Evolutionary conservation across 2,329 filamentous ascomycete species (phyloP).

Genomic region (Arthrobotrys entomopaga): DNA sequence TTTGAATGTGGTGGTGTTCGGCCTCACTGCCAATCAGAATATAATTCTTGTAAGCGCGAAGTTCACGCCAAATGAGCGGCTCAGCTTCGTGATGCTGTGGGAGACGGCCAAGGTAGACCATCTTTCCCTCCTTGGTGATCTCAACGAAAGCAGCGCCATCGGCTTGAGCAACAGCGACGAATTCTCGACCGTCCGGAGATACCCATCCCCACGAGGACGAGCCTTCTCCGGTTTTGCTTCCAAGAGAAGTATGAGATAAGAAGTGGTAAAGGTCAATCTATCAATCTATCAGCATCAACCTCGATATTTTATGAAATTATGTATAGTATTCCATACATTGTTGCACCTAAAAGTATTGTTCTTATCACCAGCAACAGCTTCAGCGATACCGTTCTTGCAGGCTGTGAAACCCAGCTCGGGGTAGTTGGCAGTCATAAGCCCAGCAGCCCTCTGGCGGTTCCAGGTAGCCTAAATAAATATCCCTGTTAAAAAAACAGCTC

Average conservation of each 20-base stretch:
- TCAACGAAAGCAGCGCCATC: conserved; percentile 59
- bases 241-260: conserved; percentile 62
- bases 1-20: conserved; percentile 69
- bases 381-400: conserved; percentile 35
- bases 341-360: conserved; percentile 44
- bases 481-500: conserved; percentile 52
- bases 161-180: conserved; percentile 57
- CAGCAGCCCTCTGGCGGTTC: conserved; percentile 28
- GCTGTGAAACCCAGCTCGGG: conserved; percentile 42
- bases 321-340: conserved; percentile 29
- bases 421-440: conserved; percentile 37
- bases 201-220: conserved; percentile 60
- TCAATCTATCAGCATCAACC: background rate
- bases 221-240: conserved; percentile 61
- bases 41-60: conserved; percentile 62
- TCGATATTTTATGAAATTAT: background rate
- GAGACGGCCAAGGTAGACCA: conserved; percentile 58
- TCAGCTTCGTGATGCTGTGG: conserved; percentile 56
- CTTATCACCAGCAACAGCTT: conserved; percentile 35
- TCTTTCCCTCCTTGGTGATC: conserved; percentile 56
- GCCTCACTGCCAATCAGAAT: conserved; percentile 65
- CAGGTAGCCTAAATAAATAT: conserved; percentile 30
- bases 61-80: conserved; percentile 59
- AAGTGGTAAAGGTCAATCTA: conserved; percentile 63
- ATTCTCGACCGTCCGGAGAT: conserved; percentile 56